A percentile compares a stretch with the other conserved stretches of the same genome.
phyloP scores from a whole-genome alignment of 2,329 filamentous ascomycete genomes.

The Penicillium brasilianum region DNA sequence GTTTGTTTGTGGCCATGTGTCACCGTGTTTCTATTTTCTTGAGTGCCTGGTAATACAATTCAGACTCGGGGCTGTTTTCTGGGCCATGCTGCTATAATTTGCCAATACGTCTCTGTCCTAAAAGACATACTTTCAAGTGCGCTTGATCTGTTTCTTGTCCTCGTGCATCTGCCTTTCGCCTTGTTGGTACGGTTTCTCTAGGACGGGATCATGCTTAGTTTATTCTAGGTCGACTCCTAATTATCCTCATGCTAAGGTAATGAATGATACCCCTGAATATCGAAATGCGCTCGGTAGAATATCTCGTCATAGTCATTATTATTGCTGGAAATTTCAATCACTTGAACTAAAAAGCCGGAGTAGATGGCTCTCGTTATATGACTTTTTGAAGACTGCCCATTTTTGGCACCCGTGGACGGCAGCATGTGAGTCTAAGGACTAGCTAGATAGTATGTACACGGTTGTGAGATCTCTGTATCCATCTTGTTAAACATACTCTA shows the following conservation, averaged over 20 bases:
- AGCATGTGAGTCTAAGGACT: not conserved
- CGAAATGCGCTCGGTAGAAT: not conserved
- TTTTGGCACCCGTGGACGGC: not conserved
- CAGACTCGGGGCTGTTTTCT: not conserved
- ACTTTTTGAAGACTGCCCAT: not conserved
- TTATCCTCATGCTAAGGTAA: not conserved
- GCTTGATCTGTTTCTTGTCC: slow-evolving; percentile 6
- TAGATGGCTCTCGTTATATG: not conserved
- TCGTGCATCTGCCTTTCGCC: not conserved
- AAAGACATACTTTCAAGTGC: slow-evolving; percentile 10
- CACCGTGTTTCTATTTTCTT: slow-evolving; percentile 1
- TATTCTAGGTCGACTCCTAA: not conserved
- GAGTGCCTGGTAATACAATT: not conserved
- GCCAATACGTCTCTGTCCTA: slow-evolving; percentile 26
- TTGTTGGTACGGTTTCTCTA: slow-evolving; percentile 6
- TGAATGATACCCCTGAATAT: not conserved
- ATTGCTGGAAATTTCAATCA: not conserved
- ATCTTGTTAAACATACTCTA: too few species aligned
- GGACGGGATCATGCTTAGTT: not conserved
- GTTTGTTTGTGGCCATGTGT: not conserved
- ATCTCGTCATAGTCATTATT: too few species aligned
- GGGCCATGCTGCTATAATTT: slow-evolving; percentile 31
- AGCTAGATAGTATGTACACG: too few species aligned
- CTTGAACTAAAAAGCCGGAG: not conserved
- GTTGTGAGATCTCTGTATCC: not conserved